Evolutionary conservation across 192 early-diverging fungal genomes (phyloP), one percentile per base, ranked within the genome.

Genomic region (Backusella psychrophila): DNA sequence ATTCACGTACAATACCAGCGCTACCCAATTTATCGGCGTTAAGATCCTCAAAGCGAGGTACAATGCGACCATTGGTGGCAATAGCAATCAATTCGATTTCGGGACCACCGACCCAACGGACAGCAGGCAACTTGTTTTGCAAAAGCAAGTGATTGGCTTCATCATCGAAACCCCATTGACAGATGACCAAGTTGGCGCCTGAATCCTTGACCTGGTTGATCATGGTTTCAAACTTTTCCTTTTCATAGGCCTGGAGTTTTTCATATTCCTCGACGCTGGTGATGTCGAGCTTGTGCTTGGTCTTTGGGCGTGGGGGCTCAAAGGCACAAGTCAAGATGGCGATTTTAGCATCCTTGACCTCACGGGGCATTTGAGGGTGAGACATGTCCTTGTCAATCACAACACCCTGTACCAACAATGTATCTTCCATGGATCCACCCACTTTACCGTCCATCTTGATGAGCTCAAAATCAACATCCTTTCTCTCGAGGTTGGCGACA

Each of bases 111-210:
- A 99, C 97, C 98, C 98, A 99, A 78, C 98, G 92, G 69, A 99
- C 96, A 74, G 96, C 96, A 38, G 98, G 98, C 59, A 99, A 88
- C 81, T 98, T 76, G 86, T 98, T 96, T 85, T 99, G 98, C 86
- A 99, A 87, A 71, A 99, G 87, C 85, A 99, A 87, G 82, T 99
- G 97, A 88, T 99, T 99, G 56, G 98, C 98, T 84, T 99, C 98
- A 80, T 99, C 98, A 86, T 99, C 98, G 78, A 99, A 99, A 70
- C 98, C 98, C 98, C 98, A 99, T 84, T 99, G 98, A 88, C 98
- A 99, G 65, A 97, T 95, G 53, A 98, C 98, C 63, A 99, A 80
- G 86, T 98, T 99, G 68, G 98, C 97, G 31, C 98, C 98, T 76
- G 94, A 91, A 70, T 98, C 94, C 90, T 99, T 99, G 78, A 99